These are phyloP conservation scores for Gracilaria gracilis DNA, from an alignment of 23 red algal species.

Conservation along the genomic window DNA sequence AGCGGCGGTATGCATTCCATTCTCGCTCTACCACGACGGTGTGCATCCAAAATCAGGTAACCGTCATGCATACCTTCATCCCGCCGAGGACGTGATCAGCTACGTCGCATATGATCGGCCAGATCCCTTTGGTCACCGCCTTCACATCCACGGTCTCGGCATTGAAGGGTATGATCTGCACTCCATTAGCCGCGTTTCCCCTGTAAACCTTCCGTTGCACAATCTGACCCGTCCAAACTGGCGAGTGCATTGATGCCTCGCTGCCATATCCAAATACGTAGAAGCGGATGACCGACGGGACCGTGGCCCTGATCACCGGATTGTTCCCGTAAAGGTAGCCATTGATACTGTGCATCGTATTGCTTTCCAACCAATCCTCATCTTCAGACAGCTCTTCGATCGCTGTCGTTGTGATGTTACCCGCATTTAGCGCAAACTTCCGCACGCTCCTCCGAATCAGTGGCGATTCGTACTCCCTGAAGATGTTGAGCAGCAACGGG, in stretches of 20 bases:
- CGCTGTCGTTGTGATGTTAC: background rate
- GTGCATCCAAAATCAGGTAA: background rate
- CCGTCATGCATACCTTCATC: slow-evolving; percentile 48
- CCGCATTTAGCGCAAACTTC: slow-evolving; percentile 3
- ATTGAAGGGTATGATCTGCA: slow-evolving; percentile 48
- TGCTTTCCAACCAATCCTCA: slow-evolving; percentile 48
- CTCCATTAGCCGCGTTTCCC: slow-evolving; percentile 44
- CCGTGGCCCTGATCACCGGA: background rate
- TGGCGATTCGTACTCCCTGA: slow-evolving; percentile 43
- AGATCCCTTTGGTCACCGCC: slow-evolving; percentile 6
- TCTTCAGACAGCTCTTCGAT: slow-evolving; percentile 29
- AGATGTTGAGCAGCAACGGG: slow-evolving; percentile 43
- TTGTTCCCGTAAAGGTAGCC: slow-evolving; percentile 52
- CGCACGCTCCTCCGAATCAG: slow-evolving; percentile 39
- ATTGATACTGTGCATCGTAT: slow-evolving; percentile 48
- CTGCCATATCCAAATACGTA: slow-evolving; percentile 62
- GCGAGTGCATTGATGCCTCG: slow-evolving; percentile 64
- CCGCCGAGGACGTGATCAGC: slow-evolving; percentile 55
- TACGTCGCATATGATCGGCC: slow-evolving; percentile 39
- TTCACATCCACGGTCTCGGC: slow-evolving; percentile 49
- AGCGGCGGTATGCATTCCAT: too few species aligned
- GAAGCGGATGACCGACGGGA: background rate
- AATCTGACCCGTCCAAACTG: slow-evolving; percentile 52
- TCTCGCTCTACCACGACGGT: too few species aligned
- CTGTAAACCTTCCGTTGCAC: slow-evolving; percentile 10